Base-by-base conservation (phyloP, 1,284 basidiomycete species). In the Cutaneotrichosporon mucoides region DNA sequence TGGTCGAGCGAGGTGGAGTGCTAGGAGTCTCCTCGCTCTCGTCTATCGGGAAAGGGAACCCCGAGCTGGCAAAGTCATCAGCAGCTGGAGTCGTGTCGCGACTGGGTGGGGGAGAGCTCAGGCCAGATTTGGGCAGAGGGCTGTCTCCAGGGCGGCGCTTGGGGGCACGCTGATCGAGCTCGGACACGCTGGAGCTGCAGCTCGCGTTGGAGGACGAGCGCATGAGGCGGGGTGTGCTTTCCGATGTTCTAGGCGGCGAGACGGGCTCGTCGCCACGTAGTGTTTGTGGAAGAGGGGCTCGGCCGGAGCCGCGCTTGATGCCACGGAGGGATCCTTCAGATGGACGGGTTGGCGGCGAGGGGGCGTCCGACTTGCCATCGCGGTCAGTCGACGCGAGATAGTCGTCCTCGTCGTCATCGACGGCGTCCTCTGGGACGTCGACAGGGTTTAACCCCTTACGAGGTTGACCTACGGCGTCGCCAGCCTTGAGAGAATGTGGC, bases 401-500 rank as follows among this genome's bases (percentile, higher is more conserved):
- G 24, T 24, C 24, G 24, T 24, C 24, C 24, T 40, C 38, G 5
- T 49, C 41, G 38, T 38, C 47, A 33, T 47, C 12, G 49, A 48
- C 4, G 48, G 24, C 24, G 24, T 57, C 47, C 40, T 33, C 35
- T 13, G 38, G 38, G 8, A 40, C 38, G 49, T 59, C 58, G 13
- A 47, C 44, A 10, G 35, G 8, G 3, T 41, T 36, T n/a, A 49
- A 67, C 3, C 65, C 59, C 49, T 75, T 76, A 37, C 75, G 64
- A 9, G 73, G 74, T 49, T 77, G 74, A 13, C 74, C 74, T 2
- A 59, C 61, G 0, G 73, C 73, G 37, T 77, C 74, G 1, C 69
- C 70, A 5, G 65, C 63, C 61, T 71, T 71, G 12, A 24, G 24
- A 24, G 24, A 24, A 24, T 24, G 24, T 24, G 24, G 24, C 24